Evolutionary conservation across 768 basidiomycete species (phyloP), one percentile per base, ranked within the genome.

Genomic region (Mrakia gelida): DNA sequence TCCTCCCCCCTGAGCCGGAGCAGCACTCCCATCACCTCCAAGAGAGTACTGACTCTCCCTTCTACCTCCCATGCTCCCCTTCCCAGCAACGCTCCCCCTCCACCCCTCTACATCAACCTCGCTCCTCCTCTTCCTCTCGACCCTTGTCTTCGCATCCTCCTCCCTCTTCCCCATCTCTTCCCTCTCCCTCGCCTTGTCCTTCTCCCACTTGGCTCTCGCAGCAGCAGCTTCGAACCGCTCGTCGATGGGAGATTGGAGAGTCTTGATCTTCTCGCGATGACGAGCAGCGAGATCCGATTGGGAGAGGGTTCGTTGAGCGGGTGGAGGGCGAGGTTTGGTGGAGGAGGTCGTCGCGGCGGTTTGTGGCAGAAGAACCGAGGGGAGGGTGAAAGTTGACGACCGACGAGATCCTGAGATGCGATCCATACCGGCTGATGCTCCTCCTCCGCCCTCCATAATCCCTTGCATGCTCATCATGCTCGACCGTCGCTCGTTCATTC

Each of bases 61-160:
- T 21, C 49, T 52, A 1, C 49, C 49, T 18, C 49, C 18, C 16
- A 52, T 52, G 0, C 11, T 4, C 2, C 49, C 49, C 21, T 52
- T 52, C 49, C 49, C 45, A 1, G 21, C 49, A 21, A 52, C 49
- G 15, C 49, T 52, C 18, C 16, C 15, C 15, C 75, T 45, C 75
- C 75, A 75, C 13, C 75, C 65, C 63, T 75, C 75, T 10, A 75
- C 75, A 65, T 75, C 65, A 28, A 75, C 75, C 61, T 16, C 30
- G 43, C 63, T 68, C 26, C 65, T 65, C 49, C 63, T 34, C n/a
- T n/a, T 45, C n/a, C 43, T 41, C 41, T 28, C 21, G 9, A 59
- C 59, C 59, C n/a, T 28, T 23, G 43, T 11, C 45, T 30, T 49
- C 45, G 16, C n/a, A 49, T 61, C 13, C 26, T 61, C 61, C 18